These are phyloP conservation scores for Magnusiomyces ingens DNA, from an alignment of 1,139 yeast genomes.

Conservation along the genomic window DNA sequence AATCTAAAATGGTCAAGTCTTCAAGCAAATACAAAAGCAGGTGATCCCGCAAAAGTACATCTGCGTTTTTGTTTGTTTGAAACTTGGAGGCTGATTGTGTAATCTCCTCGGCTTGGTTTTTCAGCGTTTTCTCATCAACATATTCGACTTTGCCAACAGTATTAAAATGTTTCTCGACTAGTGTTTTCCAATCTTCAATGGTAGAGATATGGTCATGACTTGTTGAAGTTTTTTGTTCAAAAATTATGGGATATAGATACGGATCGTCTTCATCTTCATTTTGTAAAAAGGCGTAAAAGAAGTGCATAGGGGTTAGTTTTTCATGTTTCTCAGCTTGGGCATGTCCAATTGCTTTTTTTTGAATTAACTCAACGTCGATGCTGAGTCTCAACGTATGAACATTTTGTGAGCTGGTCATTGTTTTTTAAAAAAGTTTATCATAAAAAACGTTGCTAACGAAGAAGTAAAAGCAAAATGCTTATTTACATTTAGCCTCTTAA, in stretches of 20 bases:
- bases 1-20: constrained; percentile 58
- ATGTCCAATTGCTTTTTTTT: constrained; percentile 70
- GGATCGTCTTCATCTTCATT: constrained; percentile 25
- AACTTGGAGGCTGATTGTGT: constrained; percentile 64
- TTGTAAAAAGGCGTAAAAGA: constrained; percentile 84
- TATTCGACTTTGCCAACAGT: background rate
- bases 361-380: constrained; percentile 79
- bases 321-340: constrained; percentile 84
- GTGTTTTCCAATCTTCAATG: constrained; percentile 83
- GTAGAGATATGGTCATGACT: constrained; percentile 75
- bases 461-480: no score
- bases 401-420: no score
- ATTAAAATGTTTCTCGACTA: constrained; percentile 58
- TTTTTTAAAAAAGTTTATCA: no score
- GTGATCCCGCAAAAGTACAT: constrained; percentile 90
- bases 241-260: constrained; percentile 73
- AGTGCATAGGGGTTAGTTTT: constrained; percentile 71
- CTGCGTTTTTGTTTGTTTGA: constrained; percentile 81
- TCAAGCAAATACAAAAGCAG: constrained; percentile 75
- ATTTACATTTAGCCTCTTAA: no score
- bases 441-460: no score
- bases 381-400: constrained; percentile 40
- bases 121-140: no score
- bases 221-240: constrained; percentile 74
- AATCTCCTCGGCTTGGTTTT: constrained; percentile 36